phyloP scores from a whole-genome alignment of 2,329 filamentous ascomycete species.

The Emericellopsis atlantica region DNA sequence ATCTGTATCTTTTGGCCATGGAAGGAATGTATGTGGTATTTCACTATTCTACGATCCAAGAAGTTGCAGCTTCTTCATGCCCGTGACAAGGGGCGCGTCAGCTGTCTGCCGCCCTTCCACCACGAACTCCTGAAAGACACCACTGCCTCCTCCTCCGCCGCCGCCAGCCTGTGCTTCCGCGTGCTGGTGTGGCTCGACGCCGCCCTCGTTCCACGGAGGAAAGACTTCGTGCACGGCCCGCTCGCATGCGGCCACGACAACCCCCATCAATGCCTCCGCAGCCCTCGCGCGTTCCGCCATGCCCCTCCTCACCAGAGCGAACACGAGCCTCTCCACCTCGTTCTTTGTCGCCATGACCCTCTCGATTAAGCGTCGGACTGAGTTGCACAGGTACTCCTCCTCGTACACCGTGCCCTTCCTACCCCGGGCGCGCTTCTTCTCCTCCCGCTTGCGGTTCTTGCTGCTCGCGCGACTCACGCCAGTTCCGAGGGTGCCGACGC shows the following conservation, averaged over 20 bases:
- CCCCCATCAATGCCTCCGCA: conserved; percentile 59
- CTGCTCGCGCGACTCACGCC: conserved; percentile 66
- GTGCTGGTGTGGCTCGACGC: conserved; percentile 8
- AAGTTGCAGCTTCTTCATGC: conserved; percentile 35
- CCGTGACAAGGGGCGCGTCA: conserved; percentile 34
- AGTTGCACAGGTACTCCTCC: conserved; percentile 91
- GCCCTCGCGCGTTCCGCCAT: conserved; percentile 83
- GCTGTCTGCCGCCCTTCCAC: conserved; percentile 27
- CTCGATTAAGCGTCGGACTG: conserved; percentile 70
- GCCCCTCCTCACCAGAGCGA: conserved; percentile 61
- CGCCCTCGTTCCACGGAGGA: conserved; percentile 11
- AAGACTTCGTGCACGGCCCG: conserved; percentile 62
- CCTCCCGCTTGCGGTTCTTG: conserved; percentile 80
- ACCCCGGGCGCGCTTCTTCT: conserved; percentile 86
- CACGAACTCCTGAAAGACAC: conserved; percentile 37
- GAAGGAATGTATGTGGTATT: background rate
- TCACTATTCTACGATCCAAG: conserved; percentile 24
- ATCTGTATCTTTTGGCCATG: background rate
- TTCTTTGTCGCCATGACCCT: conserved; percentile 59
- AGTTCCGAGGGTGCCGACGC: conserved; percentile 56
- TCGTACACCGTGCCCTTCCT: conserved; percentile 98
- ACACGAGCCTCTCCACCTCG: conserved; percentile 64
- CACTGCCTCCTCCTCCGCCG: conserved; percentile 21
- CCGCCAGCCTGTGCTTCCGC: conserved; percentile 25
- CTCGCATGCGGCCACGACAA: conserved; percentile 60